Evolutionary conservation across 148 eudicot genomes (phyloP), one percentile per base, ranked within the genome.

Genomic region (Rhododendron henanense): DNA sequence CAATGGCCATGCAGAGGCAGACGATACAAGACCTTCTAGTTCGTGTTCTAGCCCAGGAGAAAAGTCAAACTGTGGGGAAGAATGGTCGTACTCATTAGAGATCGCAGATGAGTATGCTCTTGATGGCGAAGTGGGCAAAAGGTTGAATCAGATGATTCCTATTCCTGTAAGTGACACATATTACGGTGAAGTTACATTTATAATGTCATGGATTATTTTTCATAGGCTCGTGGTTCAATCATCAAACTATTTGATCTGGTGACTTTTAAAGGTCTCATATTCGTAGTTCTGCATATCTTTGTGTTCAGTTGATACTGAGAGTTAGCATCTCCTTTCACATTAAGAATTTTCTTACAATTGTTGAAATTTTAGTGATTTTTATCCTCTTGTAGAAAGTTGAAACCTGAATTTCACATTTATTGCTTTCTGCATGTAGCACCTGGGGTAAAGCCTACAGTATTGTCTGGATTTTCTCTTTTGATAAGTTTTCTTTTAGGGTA

Each of bases 71-170:
- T 81, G 84, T 47, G 94, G 86, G 78, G 94, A 93, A 84, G 94
- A 92, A 41, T 93, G 90, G 91, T 85, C 89, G 35, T 90, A 92
- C 84, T 90, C 91, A 82, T 78, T 94, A 63, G 98, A 94, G 73
- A 89, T 93, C 75, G 92, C 81, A 71, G 94, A 94, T 84, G 98
- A 94, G 84, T 90, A 93, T 85, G 83, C 90, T 82, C 90, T 94
- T 81, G 98, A 96, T 87, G 96, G 95, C 51, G 96, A 94, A 89
- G 90, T 94, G 73, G 96, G 94, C 5, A 93, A 92, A 92, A 91
- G 95, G 88, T 87, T 94, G 89, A 92, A 93, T 85, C 93, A 94
- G 87, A 91, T 94, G 94, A 85, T 89, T 86, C 87, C 96, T 45
- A 86, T 93, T 85, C 93, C 95, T 71, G 96, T 94, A 90, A 91